Conservation (phyloP, 2,329 filamentous ascomycete genomes). For the Xylariaceae sp. region DNA sequence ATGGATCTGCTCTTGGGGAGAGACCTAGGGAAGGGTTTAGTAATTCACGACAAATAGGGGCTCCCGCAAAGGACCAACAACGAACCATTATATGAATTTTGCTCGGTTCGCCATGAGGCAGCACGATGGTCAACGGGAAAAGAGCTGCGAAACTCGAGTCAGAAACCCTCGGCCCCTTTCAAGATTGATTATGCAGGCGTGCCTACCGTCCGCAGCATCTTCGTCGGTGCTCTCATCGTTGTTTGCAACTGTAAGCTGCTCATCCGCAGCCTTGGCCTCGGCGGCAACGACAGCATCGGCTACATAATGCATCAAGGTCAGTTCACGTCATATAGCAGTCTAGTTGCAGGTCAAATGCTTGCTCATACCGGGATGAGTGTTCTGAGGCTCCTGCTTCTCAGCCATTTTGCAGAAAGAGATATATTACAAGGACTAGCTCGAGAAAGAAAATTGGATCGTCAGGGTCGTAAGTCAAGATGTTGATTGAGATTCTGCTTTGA, state of each 20-base stretch:
- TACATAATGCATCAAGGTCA: slow-evolving; percentile 15
- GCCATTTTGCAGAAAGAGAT: slow-evolving; percentile 24
- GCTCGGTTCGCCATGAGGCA: slow-evolving; percentile 67
- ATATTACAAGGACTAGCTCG: slow-evolving; percentile 11
- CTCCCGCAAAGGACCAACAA: slow-evolving; percentile 3
- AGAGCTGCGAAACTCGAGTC: slow-evolving; percentile 35
- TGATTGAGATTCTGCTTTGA: slow-evolving; percentile 9
- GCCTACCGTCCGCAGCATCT: slow-evolving; percentile 26
- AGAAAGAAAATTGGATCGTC: slow-evolving; percentile 9
- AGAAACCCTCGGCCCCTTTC: slow-evolving; percentile 1
- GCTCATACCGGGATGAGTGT: slow-evolving; percentile 20
- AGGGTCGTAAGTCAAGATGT: slow-evolving; percentile 10
- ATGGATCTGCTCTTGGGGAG: slow-evolving; percentile 91
- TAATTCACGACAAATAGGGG: too few species aligned
- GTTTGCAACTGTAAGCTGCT: slow-evolving; percentile 19
- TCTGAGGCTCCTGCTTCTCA: slow-evolving; percentile 25
- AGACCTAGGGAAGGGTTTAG: slow-evolving; percentile 54
- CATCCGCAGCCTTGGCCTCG: slow-evolving; percentile 22
- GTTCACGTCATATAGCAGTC: not conserved
- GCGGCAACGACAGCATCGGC: slow-evolving; percentile 19
- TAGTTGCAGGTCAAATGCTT: not conserved
- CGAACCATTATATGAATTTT: slow-evolving; percentile 82
- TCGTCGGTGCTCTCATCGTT: slow-evolving; percentile 23
- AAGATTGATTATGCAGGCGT: not conserved
- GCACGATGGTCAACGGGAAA: slow-evolving; percentile 65